Conservation (phyloP, 192 early-diverging fungal genomes). For the Gigaspora rosea region DNA sequence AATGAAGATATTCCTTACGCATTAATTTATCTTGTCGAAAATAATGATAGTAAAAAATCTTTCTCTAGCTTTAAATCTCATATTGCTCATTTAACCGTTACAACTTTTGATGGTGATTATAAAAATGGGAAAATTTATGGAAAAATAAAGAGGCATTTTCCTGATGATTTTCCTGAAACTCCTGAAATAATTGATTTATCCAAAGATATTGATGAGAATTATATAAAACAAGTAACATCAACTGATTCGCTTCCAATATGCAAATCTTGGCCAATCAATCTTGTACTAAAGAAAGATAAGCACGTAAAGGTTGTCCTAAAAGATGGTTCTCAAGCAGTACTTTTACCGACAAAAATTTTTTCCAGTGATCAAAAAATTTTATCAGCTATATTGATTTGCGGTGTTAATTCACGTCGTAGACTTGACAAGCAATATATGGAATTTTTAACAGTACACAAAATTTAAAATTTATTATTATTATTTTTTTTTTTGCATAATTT, state of each 20-base stretch:
- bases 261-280: background rate
- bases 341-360: background rate
- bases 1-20: conserved; percentile 16
- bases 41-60: background rate
- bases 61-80: too few relatives aligned
- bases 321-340: conserved; percentile 6
- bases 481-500: background rate
- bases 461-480: background rate
- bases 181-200: background rate
- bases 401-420: background rate
- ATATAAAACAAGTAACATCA: background rate
- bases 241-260: background rate
- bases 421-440: conserved; percentile 25
- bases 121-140: too few relatives aligned
- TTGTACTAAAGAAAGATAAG: background rate
- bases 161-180: conserved; percentile 2
- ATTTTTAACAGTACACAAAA: conserved; percentile 37
- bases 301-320: background rate
- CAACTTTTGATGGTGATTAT: conserved; percentile 17
- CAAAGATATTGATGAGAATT: background rate
- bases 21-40: conserved; percentile 6
- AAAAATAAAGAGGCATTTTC: conserved; percentile 2
- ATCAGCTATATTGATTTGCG: conserved; percentile 19
- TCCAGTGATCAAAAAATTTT: background rate
- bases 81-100: background rate